These are phyloP conservation scores for Crataegus laevigata DNA, from an alignment of 306 rosid species.

Conservation along the genomic window DNA sequence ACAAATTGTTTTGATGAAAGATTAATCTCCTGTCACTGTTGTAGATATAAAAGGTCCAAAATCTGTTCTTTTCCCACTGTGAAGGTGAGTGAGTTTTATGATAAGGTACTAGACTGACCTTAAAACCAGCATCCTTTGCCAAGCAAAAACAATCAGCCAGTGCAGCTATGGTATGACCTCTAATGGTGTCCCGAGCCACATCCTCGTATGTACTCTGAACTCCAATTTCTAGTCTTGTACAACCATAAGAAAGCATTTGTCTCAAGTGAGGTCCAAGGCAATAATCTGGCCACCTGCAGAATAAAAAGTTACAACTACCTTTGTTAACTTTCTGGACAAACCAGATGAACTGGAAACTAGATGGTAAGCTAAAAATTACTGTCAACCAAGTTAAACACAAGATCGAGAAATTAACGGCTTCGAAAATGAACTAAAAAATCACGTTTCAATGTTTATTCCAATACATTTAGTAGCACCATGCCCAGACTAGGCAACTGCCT, in stretches of 20 bases:
- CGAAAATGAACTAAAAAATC: constrained; percentile 14
- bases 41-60: neutral
- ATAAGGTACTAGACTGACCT: constrained; percentile 40
- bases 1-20: neutral
- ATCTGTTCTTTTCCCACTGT: neutral
- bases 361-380: neutral
- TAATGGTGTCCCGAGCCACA: constrained; percentile 92
- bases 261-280: constrained; percentile 99
- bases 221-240: constrained; percentile 91
- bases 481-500: constrained; percentile 88
- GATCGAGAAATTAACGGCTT: neutral
- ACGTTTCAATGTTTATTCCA: constrained; percentile 98
- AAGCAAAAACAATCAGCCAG: constrained; percentile 94
- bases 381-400: neutral
- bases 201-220: constrained; percentile 99
- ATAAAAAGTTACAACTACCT: neutral
- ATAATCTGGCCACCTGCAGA: constrained; percentile 93
- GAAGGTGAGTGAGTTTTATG: neutral
- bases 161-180: constrained; percentile 97
- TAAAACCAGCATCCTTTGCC: constrained; percentile 98
- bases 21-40: neutral
- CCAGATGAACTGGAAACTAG: neutral
- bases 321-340: neutral
- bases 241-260: constrained; percentile 94
- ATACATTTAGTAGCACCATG: constrained; percentile 85